These are phyloP conservation scores for Caryocar brasiliense DNA, from an alignment of 441 rosid species.

Conservation along the genomic window DNA sequence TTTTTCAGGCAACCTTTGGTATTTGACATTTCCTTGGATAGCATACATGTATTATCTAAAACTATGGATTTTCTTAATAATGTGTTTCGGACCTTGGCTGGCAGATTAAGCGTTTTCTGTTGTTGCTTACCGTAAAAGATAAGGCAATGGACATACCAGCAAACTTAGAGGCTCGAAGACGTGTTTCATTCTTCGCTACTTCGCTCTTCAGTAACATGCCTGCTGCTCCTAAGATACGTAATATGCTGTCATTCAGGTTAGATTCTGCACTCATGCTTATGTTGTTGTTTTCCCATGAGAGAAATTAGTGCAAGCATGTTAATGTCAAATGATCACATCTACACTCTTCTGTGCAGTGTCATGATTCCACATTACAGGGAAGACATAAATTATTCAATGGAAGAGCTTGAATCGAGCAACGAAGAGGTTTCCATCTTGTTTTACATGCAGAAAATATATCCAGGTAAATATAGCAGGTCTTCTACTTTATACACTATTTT, in stretches of 20 bases:
- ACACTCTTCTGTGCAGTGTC: constrained; percentile 47
- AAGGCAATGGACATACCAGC: constrained; percentile 85
- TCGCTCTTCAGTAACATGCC: constrained; percentile 96
- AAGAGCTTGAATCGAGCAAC: constrained; percentile 65
- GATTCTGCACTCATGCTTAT: constrained; percentile 15
- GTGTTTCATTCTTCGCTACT: constrained; percentile 91
- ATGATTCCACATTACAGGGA: constrained; percentile 87
- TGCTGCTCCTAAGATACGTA: constrained; percentile 70
- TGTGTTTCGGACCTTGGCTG: constrained; percentile 18
- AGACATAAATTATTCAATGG: constrained; percentile 64
- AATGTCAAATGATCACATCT: too few relatives aligned
- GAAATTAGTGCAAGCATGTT: too few relatives aligned
- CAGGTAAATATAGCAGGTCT: constrained; percentile 37
- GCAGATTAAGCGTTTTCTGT: constrained; percentile 75
- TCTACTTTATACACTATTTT: too few relatives aligned
- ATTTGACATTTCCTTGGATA: too few relatives aligned
- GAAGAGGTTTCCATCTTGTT: constrained; percentile 73
- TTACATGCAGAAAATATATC: constrained; percentile 81
- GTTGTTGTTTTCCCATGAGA: too few relatives aligned
- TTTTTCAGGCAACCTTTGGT: neutral
- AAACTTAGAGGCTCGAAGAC: constrained; percentile 82
- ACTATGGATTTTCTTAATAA: too few relatives aligned
- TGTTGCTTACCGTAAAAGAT: constrained; percentile 74
- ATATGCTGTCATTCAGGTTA: constrained; percentile 95
- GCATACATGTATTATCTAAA: constrained; percentile 10